phyloP scores from a whole-genome alignment of 2,329 filamentous ascomycete species.

The Trichoderma sp. region DNA sequence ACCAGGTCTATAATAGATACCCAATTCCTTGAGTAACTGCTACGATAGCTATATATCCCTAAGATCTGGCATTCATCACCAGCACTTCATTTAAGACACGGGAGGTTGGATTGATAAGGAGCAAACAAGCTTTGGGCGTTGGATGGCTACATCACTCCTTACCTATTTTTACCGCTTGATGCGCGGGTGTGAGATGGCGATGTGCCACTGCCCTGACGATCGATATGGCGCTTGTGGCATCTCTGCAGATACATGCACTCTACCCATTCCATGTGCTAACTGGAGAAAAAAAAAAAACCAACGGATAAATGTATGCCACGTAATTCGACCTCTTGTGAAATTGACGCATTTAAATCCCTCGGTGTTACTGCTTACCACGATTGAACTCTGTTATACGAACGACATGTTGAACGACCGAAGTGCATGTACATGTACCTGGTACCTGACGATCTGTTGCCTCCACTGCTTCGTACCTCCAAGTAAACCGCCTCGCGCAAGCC shows the following conservation, averaged over 20 bases:
- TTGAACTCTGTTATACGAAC: background rate
- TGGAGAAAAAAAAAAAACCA: background rate
- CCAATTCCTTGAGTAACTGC: background rate
- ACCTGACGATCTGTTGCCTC: background rate
- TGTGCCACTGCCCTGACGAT: background rate
- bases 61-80: background rate
- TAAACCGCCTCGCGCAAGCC: background rate
- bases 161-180: background rate
- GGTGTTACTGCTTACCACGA: background rate
- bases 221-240: background rate
- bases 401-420: background rate
- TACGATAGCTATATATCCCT: background rate
- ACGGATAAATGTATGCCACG: background rate
- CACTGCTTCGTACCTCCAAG: background rate
- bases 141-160: background rate
- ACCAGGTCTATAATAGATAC: background rate
- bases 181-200: slow-evolving; percentile 2
- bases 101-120: background rate
- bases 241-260: background rate
- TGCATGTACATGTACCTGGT: background rate
- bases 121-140: background rate
- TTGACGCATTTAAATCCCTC: background rate
- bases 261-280: background rate
- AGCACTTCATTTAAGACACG: background rate
- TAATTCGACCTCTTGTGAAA: background rate